Evolutionary conservation across 768 basidiomycete genomes (phyloP), one percentile per base, ranked within the genome.

Genomic region (Tylopilus intermedius): DNA sequence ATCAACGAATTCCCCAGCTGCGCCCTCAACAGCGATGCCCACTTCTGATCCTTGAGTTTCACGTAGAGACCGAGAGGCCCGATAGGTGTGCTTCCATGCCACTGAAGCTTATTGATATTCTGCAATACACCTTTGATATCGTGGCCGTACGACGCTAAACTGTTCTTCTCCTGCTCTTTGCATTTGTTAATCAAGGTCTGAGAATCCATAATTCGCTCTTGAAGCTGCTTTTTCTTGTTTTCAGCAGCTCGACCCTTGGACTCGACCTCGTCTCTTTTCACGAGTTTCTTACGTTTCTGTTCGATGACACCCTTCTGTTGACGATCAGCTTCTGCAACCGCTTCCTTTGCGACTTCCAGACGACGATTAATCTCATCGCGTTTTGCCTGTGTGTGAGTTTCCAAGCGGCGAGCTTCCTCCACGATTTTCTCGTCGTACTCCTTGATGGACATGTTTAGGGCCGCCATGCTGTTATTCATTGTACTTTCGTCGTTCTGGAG

Each of bases 21-120:
- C 47, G 68, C 68, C 55, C 86, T 73, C 58, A 98, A 67, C n/a
- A 90, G 58, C 0, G 71, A 71, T 0, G 81, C 83, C 81, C 89
- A 97, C 30, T 62, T 70, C 54, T 72, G 61, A 45, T 94, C 88
- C 59, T 75, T 80, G 35, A 91, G 79, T 60, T 83, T 86, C 61
- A 97, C 86, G 64, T 81, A 78, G 45, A 79, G 56, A 0, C 95
- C 95, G 24, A 97, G 72, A 0, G 95, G 95, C 0, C 90, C 90
- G 32, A 90, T 67, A 0, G 89, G 88, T 18, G 62, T 62, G 43
- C 82, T 76, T 3, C 90, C 90, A 26, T 71, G 55, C 91, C 90
- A 92, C 5, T 51, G 70, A 65, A 69, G 72, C 27, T 59, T 62
- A 41, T 69, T 64, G 49, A 94, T 82, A 38, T 68, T 71, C 9